phyloP scores from a whole-genome alignment of 2,329 filamentous ascomycete species.

The Paradendryphiella salina region DNA sequence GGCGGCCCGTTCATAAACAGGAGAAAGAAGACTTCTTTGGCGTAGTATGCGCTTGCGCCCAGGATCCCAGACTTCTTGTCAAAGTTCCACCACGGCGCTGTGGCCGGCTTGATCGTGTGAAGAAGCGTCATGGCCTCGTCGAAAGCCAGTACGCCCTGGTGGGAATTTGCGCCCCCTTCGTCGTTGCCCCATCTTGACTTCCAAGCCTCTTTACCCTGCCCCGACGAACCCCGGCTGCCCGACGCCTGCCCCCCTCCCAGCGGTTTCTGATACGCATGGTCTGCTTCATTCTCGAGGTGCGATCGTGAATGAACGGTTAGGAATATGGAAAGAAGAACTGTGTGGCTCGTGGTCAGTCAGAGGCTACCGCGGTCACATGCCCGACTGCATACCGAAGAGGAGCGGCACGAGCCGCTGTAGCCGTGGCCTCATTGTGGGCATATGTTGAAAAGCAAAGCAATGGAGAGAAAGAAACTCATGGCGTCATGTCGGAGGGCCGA shows the following conservation, averaged over 20 bases:
- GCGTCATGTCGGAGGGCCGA: constrained; percentile 31
- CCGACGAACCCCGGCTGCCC: constrained; percentile 7
- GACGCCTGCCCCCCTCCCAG: constrained; percentile 16
- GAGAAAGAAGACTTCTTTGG: constrained; percentile 63
- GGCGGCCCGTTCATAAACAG: constrained; percentile 67
- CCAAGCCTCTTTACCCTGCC: constrained; percentile 17
- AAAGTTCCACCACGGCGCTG: constrained; percentile 47
- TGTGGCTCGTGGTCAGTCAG: constrained; percentile 25
- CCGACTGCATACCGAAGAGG: constrained; percentile 35
- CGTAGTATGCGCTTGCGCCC: constrained; percentile 62
- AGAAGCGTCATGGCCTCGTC: constrained; percentile 49
- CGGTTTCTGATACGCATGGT: constrained; percentile 33
- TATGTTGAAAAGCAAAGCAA: constrained; percentile 16
- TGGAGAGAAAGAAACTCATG: constrained; percentile 32
- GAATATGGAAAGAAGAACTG: constrained; percentile 42
- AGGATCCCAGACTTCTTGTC: constrained; percentile 61
- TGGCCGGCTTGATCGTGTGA: constrained; percentile 48
- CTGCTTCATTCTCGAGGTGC: constrained; percentile 23
- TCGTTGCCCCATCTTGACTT: constrained; percentile 27
- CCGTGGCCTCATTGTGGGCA: constrained; percentile 41
- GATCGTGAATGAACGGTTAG: constrained; percentile 31
- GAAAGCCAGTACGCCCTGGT: constrained; percentile 33
- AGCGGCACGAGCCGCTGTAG: constrained; percentile 45
- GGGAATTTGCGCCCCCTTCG: constrained; percentile 16
- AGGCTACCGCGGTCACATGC: constrained; percentile 11